Percentiles rank a stretch among this genome's conserved stretches.
phyloP scores from a whole-genome alignment of 2,329 filamentous ascomycete genomes.

The Trichoderma gracile region DNA sequence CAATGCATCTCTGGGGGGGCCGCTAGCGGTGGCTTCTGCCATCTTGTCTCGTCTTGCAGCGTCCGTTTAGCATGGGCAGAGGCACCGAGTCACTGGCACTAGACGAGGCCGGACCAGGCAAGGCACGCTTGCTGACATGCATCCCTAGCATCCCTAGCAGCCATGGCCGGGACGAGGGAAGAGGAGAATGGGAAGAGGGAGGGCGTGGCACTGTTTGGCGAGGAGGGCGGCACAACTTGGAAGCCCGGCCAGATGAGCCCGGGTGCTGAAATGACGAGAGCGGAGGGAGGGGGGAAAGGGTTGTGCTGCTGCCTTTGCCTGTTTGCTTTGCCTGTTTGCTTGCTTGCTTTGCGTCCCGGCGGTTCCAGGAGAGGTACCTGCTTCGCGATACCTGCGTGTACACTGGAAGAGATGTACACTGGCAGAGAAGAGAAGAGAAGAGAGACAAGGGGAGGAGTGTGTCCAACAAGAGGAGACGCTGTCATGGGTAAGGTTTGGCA shows the following conservation, averaged over 20 bases:
- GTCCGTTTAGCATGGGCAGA: background rate
- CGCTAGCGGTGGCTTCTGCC: background rate
- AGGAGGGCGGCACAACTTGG: background rate
- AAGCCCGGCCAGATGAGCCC: background rate
- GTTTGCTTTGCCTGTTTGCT: background rate
- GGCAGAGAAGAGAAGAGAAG: background rate
- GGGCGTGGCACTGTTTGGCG: background rate
- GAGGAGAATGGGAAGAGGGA: background rate
- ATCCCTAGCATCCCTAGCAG: conserved; percentile 26
- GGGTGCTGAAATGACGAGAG: conserved; percentile 25
- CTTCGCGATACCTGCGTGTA: too few species aligned
- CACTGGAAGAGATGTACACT: too few species aligned
- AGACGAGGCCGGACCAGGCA: conserved; percentile 22
- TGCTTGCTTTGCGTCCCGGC: background rate
- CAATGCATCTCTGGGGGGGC: background rate
- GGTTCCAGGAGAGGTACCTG: background rate
- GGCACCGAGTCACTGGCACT: conserved; percentile 8
- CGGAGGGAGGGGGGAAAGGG: background rate
- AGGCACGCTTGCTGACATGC: conserved; percentile 28
- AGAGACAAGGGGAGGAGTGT: too few species aligned
- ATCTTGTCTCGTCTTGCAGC: background rate
- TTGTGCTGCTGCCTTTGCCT: background rate
- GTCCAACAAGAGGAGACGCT: background rate
- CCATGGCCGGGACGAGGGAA: conserved; percentile 22
- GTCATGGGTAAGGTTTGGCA: background rate